Evolutionary conservation across 495 filamentous ascomycete genomes (phyloP).

Genomic region (Geoglossum glabrum): DNA sequence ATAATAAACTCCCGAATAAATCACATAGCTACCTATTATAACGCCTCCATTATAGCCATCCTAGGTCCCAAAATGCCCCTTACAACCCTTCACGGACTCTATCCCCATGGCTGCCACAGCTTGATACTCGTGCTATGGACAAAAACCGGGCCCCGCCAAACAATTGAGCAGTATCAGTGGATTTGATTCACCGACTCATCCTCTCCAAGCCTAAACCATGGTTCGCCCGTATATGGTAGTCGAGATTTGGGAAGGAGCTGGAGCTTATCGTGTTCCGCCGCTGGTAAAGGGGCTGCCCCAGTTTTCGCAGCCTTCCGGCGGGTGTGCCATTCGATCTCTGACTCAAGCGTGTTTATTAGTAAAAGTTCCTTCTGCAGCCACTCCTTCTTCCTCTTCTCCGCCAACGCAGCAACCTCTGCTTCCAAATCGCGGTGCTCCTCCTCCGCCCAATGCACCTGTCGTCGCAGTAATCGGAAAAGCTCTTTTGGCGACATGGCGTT

Average conservation of each 20-base stretch:
- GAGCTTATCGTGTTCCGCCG: not conserved
- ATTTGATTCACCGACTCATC: not conserved
- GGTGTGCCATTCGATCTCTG: not conserved
- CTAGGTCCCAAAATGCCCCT: not conserved
- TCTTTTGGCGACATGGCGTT: constrained; percentile 43
- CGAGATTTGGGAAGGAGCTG: not conserved
- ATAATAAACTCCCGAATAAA: not conserved
- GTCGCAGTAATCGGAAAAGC: constrained; percentile 51
- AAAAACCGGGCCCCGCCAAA: too few species aligned
- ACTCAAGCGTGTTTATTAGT: constrained; percentile 37
- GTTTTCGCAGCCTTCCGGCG: not conserved
- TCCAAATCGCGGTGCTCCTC: constrained; percentile 43
- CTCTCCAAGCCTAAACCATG: not conserved
- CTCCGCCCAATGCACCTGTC: constrained; percentile 66
- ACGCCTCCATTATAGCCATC: not conserved
- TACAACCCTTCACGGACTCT: not conserved
- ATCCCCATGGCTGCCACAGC: not conserved
- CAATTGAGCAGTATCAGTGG: not conserved
- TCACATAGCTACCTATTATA: not conserved
- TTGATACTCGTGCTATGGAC: not conserved
- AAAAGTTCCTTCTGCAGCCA: constrained; percentile 70
- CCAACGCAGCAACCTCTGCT: constrained; percentile 36
- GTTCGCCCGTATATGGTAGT: not conserved
- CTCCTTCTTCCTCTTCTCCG: constrained; percentile 47
- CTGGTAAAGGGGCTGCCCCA: not conserved